A percentile compares a stretch with the other conserved stretches of the same genome.
Conservation (phyloP, 176 grass and related monocot species). For the Musa itinerans region DNA sequence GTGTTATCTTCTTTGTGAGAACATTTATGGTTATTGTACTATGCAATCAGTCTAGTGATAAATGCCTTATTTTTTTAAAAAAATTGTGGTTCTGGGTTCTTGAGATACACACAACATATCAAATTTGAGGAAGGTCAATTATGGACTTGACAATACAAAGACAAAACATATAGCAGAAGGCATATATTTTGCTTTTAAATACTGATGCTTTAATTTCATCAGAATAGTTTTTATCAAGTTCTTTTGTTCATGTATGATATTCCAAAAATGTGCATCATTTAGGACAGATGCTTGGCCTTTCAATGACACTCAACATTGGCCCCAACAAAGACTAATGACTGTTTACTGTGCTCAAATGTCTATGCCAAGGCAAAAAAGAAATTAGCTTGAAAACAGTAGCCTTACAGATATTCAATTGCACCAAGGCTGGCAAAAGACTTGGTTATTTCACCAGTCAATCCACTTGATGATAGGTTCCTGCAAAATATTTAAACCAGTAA, state of each 20-base stretch:
- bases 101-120: too few species aligned
- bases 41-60: too few species aligned
- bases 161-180: too few species aligned
- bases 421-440: slow-evolving; percentile 21
- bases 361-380: background rate
- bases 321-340: background rate
- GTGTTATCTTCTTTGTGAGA: too few species aligned
- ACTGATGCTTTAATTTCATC: too few species aligned
- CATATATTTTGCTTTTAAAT: too few species aligned
- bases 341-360: background rate
- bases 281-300: background rate
- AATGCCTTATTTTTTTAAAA: too few species aligned
- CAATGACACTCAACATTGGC: background rate
- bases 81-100: too few species aligned
- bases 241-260: background rate
- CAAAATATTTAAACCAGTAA: background rate
- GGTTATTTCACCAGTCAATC: slow-evolving; percentile 28
- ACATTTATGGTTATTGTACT: too few species aligned
- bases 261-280: background rate
- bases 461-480: slow-evolving; percentile 36
- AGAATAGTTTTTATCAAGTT: too few species aligned
- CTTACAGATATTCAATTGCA: slow-evolving; percentile 40
- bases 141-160: too few species aligned
- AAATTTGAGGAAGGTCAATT: too few species aligned
- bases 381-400: background rate